Evolutionary conservation across 2,329 filamentous ascomycete genomes (phyloP), one percentile per base, ranked within the genome.

Genomic region (Ascosphaera acerosa): DNA sequence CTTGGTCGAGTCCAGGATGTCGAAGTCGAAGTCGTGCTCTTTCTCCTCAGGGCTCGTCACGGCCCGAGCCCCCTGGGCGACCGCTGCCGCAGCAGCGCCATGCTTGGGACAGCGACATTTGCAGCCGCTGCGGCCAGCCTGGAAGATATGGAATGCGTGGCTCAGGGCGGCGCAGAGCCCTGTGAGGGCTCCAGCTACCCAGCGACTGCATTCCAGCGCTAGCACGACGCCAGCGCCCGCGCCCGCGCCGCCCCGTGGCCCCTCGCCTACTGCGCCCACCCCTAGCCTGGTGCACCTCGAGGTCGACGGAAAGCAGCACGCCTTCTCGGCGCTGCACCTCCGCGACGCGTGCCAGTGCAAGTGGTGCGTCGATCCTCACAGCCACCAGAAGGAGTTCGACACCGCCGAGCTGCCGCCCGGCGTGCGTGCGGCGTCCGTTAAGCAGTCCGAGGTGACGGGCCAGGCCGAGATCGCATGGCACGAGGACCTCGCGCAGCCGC

Each of bases 1-100:
- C 54, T 89, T 87, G 22, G 78, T 89, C 1, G 77, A 71, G 40
- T 89, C 78, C 2, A 89, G 63, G 18, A 84, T 72, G 42, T 87
- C 78, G 36, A 87, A 84, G 4, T 84, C 77, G 36, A 84, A 89
- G 10, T 76, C 66, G 37, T 84, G 59, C 45, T 77, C 66, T 30
- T 70, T 62, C 6, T 60, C 61, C 38, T 84, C 76, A 0, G 72
- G 64, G 15, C n/a, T n/a, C n/a, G n/a, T n/a, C n/a, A n/a, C n/a
- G n/a, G n/a, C n/a, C n/a, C n/a, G n/a, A n/a, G n/a, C n/a, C n/a
- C n/a, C n/a, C n/a, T n/a, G n/a, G n/a, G n/a, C n/a, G n/a, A n/a
- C n/a, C n/a, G n/a, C n/a, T n/a, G n/a, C n/a, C n/a, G n/a, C n/a
- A n/a, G n/a, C n/a, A n/a, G n/a, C n/a, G n/a, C n/a, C n/a, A n/a